phyloP scores from a whole-genome alignment of 2,329 filamentous ascomycete species.

The Botrytis medusae region DNA sequence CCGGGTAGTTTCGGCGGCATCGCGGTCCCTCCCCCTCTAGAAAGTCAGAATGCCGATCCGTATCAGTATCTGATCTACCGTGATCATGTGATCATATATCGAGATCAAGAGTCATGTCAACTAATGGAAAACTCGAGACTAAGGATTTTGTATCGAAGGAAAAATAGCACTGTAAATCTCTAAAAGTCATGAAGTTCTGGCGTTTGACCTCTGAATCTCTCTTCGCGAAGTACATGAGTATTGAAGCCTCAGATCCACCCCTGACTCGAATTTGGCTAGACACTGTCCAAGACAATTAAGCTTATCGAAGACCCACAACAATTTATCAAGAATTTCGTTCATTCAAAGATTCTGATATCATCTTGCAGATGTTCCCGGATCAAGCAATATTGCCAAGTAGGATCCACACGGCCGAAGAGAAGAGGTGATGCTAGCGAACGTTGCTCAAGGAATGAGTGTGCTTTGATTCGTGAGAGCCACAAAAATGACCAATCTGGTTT shows the following conservation, averaged over 20 bases:
- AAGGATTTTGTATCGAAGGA: neutral
- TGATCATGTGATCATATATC: conserved; percentile 12
- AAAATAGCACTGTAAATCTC: neutral
- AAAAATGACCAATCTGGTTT: neutral
- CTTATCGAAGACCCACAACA: conserved; percentile 21
- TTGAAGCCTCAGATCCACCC: neutral
- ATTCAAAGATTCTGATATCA: conserved; percentile 21
- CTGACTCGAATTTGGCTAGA: neutral
- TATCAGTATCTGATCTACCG: neutral
- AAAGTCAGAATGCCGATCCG: conserved; percentile 3
- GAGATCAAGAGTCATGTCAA: neutral
- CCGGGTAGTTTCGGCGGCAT: conserved; percentile 18
- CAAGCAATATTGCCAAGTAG: conserved; percentile 12
- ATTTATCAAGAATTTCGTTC: conserved; percentile 7
- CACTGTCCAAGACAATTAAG: conserved; percentile 1
- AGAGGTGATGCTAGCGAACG: neutral
- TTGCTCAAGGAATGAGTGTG: neutral
- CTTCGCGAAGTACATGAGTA: neutral
- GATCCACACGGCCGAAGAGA: neutral
- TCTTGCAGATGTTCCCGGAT: conserved; percentile 16
- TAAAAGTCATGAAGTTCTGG: neutral
- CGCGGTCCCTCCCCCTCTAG: conserved; percentile 15
- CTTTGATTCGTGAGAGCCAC: conserved; percentile 13
- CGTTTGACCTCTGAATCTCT: neutral
- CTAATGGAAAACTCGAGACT: neutral